phyloP scores from a whole-genome alignment of 306 rosid genomes.

The Erythrophleum fordii region DNA sequence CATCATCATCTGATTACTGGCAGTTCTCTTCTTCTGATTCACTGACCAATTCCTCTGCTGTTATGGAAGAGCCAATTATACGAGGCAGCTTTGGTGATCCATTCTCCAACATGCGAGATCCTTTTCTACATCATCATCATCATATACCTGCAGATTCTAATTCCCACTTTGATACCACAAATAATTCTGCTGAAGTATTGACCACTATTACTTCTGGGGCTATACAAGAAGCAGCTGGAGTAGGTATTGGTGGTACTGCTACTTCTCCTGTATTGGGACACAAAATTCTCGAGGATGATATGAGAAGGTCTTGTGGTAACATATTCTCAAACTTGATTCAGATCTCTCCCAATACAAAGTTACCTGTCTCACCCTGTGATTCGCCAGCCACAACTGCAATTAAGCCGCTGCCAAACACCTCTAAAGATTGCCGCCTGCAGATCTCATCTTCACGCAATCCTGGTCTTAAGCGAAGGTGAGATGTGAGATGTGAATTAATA shows the following conservation, averaged over 20 bases:
- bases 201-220: background rate
- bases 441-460: conserved; percentile 91
- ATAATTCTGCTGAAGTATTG: conserved; percentile 22
- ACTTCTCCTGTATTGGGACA: conserved; percentile 26
- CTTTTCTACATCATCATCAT: conserved; percentile 55
- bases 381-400: conserved; percentile 42
- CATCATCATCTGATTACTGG: background rate
- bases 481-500: conserved; percentile 6
- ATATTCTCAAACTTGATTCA: conserved; percentile 84
- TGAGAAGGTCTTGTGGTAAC: conserved; percentile 48
- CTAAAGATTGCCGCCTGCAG: conserved; percentile 65
- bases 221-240: conserved; percentile 2
- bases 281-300: conserved; percentile 30
- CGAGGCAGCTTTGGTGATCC: conserved; percentile 70
- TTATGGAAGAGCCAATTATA: conserved; percentile 35
- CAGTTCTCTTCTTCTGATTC: conserved; percentile 30
- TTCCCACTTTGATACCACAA: conserved; percentile 40
- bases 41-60: conserved; percentile 40
- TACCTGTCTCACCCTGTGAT: conserved; percentile 41
- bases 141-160: too few species aligned
- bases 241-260: background rate
- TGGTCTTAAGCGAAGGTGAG: conserved; percentile 79
- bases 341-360: conserved; percentile 75
- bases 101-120: conserved; percentile 72
- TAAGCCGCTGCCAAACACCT: conserved; percentile 40